Evolutionary conservation across 176 grass and related monocot genomes (phyloP), one percentile per base, ranked within the genome.

Genomic region (Tillandsia fasciculata): DNA sequence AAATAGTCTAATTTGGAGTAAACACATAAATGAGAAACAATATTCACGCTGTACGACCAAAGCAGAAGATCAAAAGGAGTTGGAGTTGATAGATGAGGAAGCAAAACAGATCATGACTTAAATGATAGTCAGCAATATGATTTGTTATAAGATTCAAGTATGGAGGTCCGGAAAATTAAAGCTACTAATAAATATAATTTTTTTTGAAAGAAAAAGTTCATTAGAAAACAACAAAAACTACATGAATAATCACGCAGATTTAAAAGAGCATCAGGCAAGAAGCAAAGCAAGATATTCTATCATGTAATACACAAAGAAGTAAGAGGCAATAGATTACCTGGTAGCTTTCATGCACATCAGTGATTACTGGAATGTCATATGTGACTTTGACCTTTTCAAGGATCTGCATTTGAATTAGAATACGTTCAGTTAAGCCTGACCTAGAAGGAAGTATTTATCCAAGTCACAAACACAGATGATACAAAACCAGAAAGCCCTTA

Each of bases 321-420:
- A 49, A 63, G 9, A 70, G 75, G 8, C 6, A 47, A 70, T 64
- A 67, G 26, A 61, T 47, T 82, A 96, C 93, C 93, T 96, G 93
- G 52, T 59, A 79, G 78, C 88, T 92, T 78, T 96, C 93, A 52
- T 96, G 93, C 52, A 96, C 93, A 50, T 96, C 93, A 76, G 93
- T 96, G 73, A 96, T 72, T 53, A 96, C 48, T 48, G 93, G 89
- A 48, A 96, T 81, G 79, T 86, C 88, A 85, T 96, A 88, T 51
- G 81, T 70, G 3, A 54, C 50, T 80, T 92, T 96, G 68, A 96
- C 93, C 71, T 96, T 96, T 79, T 96, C 89, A 80, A 96, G 81
- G 64, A 96, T 90, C 93, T 96, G 83, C 49, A 80, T 15, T 67
- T 53, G 53, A 72, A 77, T 11, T 66, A 70, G 70, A 64, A 63